Base-by-base conservation (phyloP, 106 monocot species). In the Platanthera guangdongensis region DNA sequence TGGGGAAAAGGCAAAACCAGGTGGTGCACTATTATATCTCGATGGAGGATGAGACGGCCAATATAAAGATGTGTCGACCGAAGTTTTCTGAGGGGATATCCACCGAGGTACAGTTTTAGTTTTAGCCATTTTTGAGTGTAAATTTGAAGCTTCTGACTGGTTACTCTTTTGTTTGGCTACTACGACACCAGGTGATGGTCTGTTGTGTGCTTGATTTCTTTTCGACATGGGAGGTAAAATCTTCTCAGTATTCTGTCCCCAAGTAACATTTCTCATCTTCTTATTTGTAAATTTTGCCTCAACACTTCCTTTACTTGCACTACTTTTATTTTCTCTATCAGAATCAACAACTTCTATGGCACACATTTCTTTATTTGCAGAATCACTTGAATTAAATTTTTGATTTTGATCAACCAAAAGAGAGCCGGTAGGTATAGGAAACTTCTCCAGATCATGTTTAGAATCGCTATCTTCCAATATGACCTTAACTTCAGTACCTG, bases 11-110 rank as follows among this genome's bases (percentile, higher is more conserved):
- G 86, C 88, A 46, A 92, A 71, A 78, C 84, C 90, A 75, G 96
- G 80, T 39, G 94, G 97, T 51, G 89, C 78, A 79, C 94, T 97
- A 60, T 89, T 86, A 68, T 97, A 92, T 76, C 97, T 87, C 22
- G 94, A 91, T 69, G 97, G 94, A 74, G 89, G 97, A 78, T 94
- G 85, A 52, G 82, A 84, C 69, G 93, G 87, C 25, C 78, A 67
- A 77, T 87, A 68, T 57, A 90, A 82, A 64, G 83, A 83, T 51
- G 75, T 77, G 67, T 87, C 83, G 80, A 80, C 80, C 50, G 93
- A 91, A 11, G 50, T 72, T 75, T 86, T 94, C 45, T 83, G 88
- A 21, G 89, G 91, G 39, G 91, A 83, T 6, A 91, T 85, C 94
- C 94, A 99, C 68, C 94, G 77, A 48, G 81, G 78, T 69, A 90